Conservation (phyloP, 495 filamentous ascomycete species). For the Neurospora africana region DNA sequence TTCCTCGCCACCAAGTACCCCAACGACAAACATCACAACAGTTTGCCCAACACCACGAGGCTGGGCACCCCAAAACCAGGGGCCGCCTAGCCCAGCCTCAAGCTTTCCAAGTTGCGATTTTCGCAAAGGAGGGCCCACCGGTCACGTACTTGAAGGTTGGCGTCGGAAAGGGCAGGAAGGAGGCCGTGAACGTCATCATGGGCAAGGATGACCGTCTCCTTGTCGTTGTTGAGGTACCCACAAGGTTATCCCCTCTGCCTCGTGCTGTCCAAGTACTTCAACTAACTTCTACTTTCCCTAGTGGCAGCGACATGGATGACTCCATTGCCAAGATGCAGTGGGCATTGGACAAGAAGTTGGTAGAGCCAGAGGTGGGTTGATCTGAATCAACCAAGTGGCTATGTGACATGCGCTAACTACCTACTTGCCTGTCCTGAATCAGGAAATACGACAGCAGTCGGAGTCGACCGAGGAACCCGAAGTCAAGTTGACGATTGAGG, state of each 20-base stretch:
- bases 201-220: constrained; percentile 72
- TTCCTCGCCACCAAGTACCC: constrained; percentile 96
- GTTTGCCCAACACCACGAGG: not conserved
- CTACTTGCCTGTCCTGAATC: not conserved
- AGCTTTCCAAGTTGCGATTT: not conserved
- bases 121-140: too few relatives aligned
- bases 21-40: constrained; percentile 66
- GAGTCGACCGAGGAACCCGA: not conserved
- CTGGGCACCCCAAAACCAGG: not conserved
- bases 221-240: constrained; percentile 61
- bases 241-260: not conserved
- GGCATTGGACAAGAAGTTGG: not conserved
- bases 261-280: constrained; percentile 40
- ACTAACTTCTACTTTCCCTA: constrained; percentile 47
- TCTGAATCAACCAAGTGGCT: too few relatives aligned
- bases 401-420: not conserved
- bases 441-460: not conserved
- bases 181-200: constrained; percentile 75
- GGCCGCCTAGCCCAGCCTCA: not conserved
- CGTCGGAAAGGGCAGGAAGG: constrained; percentile 52
- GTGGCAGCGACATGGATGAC: not conserved
- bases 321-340: not conserved
- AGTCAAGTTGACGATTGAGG: not conserved
- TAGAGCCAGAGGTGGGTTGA: not conserved
- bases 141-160: too few relatives aligned